Base-by-base conservation (phyloP, 305 asterid species). In the Rubia tinctorum region DNA sequence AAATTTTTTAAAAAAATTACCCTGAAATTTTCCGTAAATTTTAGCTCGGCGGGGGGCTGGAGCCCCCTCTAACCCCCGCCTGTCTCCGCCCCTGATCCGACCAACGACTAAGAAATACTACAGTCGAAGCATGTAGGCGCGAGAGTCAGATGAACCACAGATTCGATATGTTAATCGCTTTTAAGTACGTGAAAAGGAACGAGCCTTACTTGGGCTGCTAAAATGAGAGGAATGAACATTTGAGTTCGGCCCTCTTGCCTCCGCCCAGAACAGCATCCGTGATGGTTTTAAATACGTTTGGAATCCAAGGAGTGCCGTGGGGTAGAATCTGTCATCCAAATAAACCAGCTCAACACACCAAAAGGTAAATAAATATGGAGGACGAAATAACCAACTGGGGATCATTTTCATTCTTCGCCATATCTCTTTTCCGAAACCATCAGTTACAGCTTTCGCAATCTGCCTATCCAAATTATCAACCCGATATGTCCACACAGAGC, bases 401-500 rank as follows among this genome's bases (percentile, higher is more conserved):
- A 27, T 2, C 98, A 61, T 75, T 65, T 66, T 95, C 96, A 71
- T 75, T 95, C 95, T 90, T 37, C 76, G 90, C 96, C 97, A 95
- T 76, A 95, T 88, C 68, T 86, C 87, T 84, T 85, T 88, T 71
- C 98, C 99, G 78, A 95, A 92, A 83, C 85, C 82, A 74, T 92
- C 93, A 40, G 96, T 83, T 66, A 95, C 91, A 58, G 99, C 99
- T 84, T 80, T 92, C 75, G 92, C 95, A 72, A 92, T 78, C 80
- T 89, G 98, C 71, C 73, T 88, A 84, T 95, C 98, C 90, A 95
- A 84, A 82, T 87, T 84, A 86, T 92, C 99, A 73, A 95, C 98
- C 83, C 98, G 86, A 78, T 95, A 95, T 49, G 91, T 95, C 99
- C 83, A 92, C 99, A 76, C 91, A 95, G 53, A 95, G 96, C 86